A percentile compares a stretch with the other conserved stretches of the same genome.
phyloP scores from a whole-genome alignment of 169 alveolate species.

The Eimeria praecox region DNA sequence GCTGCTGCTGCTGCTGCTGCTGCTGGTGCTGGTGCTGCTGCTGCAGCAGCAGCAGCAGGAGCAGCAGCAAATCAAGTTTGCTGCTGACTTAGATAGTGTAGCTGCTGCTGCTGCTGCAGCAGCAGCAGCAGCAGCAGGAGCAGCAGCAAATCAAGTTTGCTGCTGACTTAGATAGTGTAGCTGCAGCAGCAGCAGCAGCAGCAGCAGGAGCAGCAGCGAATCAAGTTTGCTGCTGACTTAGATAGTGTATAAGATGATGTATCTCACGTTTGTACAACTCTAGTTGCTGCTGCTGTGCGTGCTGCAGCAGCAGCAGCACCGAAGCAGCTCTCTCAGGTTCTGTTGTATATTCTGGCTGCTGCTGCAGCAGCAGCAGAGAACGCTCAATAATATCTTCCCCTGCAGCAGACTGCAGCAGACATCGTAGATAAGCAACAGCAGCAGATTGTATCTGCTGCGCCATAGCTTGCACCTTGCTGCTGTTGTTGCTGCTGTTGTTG shows the following conservation, averaged over 20 bases:
- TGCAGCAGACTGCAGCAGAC: constrained; percentile 26
- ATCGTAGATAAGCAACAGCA: neutral
- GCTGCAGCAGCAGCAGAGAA: constrained; percentile 69
- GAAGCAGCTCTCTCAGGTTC: constrained; percentile 41
- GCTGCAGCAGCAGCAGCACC: constrained; percentile 70
- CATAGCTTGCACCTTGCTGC: neutral
- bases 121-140: no score
- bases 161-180: no score
- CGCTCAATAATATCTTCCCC: constrained; percentile 32
- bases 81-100: no score
- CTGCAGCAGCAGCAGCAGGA: no score
- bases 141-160: no score
- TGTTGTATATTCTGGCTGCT: constrained; percentile 30
- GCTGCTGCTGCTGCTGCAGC: no score
- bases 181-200: constrained; percentile 35
- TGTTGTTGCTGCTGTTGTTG: neutral
- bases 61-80: no score
- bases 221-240: neutral
- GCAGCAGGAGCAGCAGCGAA: constrained; percentile 10
- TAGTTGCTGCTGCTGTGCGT: constrained; percentile 3
- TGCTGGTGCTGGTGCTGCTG: no score
- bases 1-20: no score
- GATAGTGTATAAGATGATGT: neutral
- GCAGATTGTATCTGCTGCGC: constrained; percentile 13
- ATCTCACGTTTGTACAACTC: neutral